Percentiles rank a stretch among this genome's conserved stretches.
phyloP scores from a whole-genome alignment of 1,284 basidiomycete genomes.

The Tylopilus sp. region DNA sequence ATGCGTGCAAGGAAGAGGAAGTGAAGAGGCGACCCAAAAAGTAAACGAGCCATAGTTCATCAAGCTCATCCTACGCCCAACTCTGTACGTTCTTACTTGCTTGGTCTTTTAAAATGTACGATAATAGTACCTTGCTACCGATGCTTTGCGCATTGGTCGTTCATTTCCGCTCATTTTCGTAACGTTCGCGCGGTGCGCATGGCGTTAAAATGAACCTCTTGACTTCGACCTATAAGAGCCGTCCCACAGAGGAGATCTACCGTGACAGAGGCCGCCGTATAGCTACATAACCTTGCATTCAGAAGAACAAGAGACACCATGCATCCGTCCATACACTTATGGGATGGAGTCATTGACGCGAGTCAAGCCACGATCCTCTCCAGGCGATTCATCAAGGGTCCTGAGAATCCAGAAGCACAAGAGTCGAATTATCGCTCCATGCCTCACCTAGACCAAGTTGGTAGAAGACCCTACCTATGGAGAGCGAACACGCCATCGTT shows the following conservation, averaged over 20 bases:
- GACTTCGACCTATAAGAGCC: not conserved
- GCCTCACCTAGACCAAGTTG: not conserved
- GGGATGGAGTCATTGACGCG: constrained; percentile 17
- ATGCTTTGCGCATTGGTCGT: not conserved
- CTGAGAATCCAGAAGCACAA: constrained; percentile 1
- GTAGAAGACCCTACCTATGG: not conserved
- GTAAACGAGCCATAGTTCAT: constrained; percentile 28
- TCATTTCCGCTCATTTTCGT: not conserved
- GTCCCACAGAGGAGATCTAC: not conserved
- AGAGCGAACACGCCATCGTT: not conserved
- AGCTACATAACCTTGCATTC: not conserved
- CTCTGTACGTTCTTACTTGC: constrained; percentile 5
- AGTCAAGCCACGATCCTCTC: constrained; percentile 26
- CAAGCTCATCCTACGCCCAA: constrained; percentile 5
- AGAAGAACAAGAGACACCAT: not conserved
- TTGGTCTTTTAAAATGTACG: constrained; percentile 14
- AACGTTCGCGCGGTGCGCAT: constrained; percentile 1
- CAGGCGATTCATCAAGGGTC: constrained; percentile 3
- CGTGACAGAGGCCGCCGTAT: no score
- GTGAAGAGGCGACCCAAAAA: constrained; percentile 66
- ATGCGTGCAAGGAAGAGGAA: constrained; percentile 86
- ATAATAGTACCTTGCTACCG: constrained; percentile 14
- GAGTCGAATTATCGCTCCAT: not conserved
- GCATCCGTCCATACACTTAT: constrained; percentile 1
- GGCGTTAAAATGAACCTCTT: not conserved